These are phyloP conservation scores for Edaphochlamys debaryana DNA, from an alignment of 139 green algal genomes.

Conservation along the genomic window DNA sequence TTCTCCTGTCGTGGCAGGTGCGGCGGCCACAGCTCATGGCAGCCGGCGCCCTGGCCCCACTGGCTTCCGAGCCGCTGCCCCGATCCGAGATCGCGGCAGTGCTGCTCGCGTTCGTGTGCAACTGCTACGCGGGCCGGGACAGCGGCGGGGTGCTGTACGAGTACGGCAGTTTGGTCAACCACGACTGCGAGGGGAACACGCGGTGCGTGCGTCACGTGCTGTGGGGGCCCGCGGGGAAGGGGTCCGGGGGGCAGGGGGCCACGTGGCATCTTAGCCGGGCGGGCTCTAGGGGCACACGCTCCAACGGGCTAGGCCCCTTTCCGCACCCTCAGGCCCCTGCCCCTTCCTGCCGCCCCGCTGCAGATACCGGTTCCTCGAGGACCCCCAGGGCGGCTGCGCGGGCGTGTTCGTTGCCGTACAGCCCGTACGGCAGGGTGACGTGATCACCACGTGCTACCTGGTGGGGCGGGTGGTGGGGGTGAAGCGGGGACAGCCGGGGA, in stretches of 20 bases:
- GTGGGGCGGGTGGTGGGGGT: background rate
- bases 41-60: background rate
- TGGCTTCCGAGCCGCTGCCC: background rate
- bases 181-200: slow-evolving; percentile 34
- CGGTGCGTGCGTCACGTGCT: background rate
- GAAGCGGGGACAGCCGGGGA: background rate
- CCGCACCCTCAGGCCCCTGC: too few species aligned
- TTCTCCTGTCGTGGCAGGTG: too few species aligned
- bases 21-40: background rate
- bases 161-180: slow-evolving; percentile 24
- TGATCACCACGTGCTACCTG: slow-evolving; percentile 44
- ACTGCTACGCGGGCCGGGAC: background rate
- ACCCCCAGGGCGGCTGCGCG: background rate
- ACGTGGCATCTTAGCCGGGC: too few species aligned
- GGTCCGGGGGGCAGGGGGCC: too few species aligned
- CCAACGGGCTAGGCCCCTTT: too few species aligned
- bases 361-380: too few species aligned
- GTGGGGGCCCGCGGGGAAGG: too few species aligned
- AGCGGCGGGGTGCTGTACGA: slow-evolving; percentile 24
- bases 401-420: slow-evolving; percentile 20
- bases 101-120: slow-evolving; percentile 26
- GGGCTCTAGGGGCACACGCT: too few species aligned
- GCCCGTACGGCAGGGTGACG: background rate
- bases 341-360: too few species aligned
- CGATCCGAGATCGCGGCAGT: background rate